phyloP scores from a whole-genome alignment of 768 basidiomycete genomes.

The Tulasnella sp. region DNA sequence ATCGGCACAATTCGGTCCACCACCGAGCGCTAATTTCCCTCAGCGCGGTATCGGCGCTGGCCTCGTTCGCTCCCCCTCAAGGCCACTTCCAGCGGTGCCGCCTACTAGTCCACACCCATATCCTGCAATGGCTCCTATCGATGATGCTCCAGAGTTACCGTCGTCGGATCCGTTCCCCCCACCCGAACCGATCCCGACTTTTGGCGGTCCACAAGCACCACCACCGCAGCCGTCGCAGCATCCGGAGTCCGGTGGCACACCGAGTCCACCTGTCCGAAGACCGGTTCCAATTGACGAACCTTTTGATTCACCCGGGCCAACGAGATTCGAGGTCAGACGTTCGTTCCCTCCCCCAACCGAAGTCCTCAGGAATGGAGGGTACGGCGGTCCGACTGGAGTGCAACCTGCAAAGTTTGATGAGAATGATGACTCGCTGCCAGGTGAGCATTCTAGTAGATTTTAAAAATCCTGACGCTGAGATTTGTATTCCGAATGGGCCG shows the following conservation, averaged over 20 bases:
- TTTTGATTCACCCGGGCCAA: not conserved
- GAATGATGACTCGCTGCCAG: not conserved
- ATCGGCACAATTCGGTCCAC: not conserved
- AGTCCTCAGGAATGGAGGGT: not conserved
- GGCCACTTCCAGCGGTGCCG: not conserved
- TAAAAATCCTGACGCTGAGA: not conserved
- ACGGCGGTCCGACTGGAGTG: not conserved
- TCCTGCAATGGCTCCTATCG: not conserved
- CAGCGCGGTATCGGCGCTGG: not conserved
- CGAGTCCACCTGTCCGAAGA: not conserved
- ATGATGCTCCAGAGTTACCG: not conserved
- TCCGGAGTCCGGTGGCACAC: not conserved
- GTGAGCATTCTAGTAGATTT: not conserved
- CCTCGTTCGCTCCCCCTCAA: not conserved
- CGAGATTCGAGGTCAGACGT: not conserved
- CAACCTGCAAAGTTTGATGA: not conserved
- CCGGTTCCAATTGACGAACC: not conserved
- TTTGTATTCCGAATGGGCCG: not conserved
- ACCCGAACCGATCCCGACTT: not conserved
- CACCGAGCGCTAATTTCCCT: not conserved
- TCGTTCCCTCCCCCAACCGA: not conserved
- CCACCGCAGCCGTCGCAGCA: not conserved
- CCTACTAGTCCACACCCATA: not conserved
- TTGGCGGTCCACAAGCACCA: too few species aligned
- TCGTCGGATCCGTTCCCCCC: not conserved